Base-by-base conservation (phyloP, 2,329 filamentous ascomycete species). In the Penicillium sclerotiorum region DNA sequence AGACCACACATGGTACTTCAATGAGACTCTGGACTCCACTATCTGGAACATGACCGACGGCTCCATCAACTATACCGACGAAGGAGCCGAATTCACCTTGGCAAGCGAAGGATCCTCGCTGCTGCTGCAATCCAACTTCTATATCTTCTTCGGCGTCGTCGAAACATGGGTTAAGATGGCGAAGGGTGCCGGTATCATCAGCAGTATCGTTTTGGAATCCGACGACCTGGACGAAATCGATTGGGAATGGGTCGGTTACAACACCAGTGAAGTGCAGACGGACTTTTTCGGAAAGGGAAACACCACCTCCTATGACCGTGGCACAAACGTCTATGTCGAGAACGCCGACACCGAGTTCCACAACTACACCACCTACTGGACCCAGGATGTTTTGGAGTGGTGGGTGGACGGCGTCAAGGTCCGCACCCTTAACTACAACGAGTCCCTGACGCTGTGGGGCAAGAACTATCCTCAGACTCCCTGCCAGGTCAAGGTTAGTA, bases 281-380 rank as follows among this genome's bases (percentile, higher is more conserved):
- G 97, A 99, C 75, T 99, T 95, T 77, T 99, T 96, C 63, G 90
- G 92, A 71, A 96, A 97, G 74, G 94, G 94, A 46, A 81, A 89
- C 60, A 89, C 88, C 0, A 64, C 63, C 1, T 80, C 82, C 5
- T 95, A 92, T 76, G 89, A 93, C 73, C 87, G 92, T 49, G 93
- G 89, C 55, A 85, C 87, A 43, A 89, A 89, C 68, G 88, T 94
- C 72, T 73, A 83, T 6, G 75, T 86, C 65, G 57, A 75, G 56
- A 74, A 82, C 64, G 92, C 87, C 53, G 71, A 75, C 49, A 70
- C 70, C 38, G 62, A 69, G 33, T 77, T 72, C 59, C 74, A 76
- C 61, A 78, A 76, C 52, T 78, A 78, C 58, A 74, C 74, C 43
- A 69, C 89, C 49, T 81, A 88, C 71, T 90, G 87, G 87, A 86